Conservation (phyloP, 164 flowering plant genomes). For the Cinnamomum micranthum region DNA sequence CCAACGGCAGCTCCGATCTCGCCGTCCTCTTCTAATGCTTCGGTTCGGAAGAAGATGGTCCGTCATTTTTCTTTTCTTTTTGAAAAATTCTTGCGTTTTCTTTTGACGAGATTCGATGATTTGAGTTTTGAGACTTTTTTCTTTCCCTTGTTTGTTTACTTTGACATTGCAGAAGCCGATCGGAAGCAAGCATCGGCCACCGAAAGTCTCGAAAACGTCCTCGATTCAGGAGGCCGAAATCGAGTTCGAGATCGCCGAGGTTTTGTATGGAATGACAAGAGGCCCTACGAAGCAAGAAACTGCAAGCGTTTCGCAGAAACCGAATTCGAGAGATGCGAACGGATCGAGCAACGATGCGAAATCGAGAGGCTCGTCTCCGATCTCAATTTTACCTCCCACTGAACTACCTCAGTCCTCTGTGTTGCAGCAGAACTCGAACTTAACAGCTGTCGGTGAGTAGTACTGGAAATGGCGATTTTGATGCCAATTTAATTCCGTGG, state of each 20-base stretch:
- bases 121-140: background rate
- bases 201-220: conserved; percentile 49
- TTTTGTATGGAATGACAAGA: conserved; percentile 78
- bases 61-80: background rate
- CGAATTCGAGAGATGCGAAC: conserved; percentile 36
- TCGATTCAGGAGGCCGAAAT: conserved; percentile 76
- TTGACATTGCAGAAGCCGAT: conserved; percentile 51
- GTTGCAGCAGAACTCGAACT: conserved; percentile 32
- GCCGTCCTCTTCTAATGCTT: conserved; percentile 63
- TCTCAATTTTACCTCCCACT: conserved; percentile 37
- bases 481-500: background rate
- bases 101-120: background rate
- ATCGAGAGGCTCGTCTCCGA: conserved; percentile 70
- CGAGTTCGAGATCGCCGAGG: conserved; percentile 98
- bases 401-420: conserved; percentile 22
- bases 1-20: conserved; percentile 40
- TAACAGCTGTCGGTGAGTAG: conserved; percentile 51
- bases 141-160: background rate
- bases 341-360: conserved; percentile 48
- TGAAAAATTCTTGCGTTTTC: background rate
- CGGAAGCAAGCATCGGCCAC: conserved; percentile 58
- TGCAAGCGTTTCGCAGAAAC: conserved; percentile 23
- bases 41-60: conserved; percentile 65
- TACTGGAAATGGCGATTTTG: background rate
- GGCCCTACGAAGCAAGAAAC: conserved; percentile 55